phyloP scores from a whole-genome alignment of 129 eudicot genomes.

The Logfia minima region DNA sequence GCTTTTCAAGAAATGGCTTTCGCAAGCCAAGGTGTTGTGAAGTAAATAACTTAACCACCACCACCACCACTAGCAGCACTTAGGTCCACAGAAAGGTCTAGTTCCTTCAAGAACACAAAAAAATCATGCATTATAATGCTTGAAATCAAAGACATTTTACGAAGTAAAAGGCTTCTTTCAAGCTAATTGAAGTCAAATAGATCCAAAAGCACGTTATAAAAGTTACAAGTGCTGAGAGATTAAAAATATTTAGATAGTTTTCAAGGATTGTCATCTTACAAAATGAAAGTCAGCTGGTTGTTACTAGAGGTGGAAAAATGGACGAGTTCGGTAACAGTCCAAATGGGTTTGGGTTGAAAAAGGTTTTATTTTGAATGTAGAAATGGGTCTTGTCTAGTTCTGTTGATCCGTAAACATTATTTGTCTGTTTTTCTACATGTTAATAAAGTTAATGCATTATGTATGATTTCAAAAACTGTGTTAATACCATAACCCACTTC shows the following conservation, averaged over 20 bases:
- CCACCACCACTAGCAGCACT: constrained; percentile 91
- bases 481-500: neutral
- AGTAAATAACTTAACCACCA: constrained; percentile 31
- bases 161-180: neutral
- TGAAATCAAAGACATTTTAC: neutral
- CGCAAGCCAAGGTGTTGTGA: neutral
- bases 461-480: neutral
- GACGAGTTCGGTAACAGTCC: neutral
- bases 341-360: neutral
- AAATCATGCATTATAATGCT: constrained; percentile 9
- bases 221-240: neutral
- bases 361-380: neutral
- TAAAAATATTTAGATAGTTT: neutral
- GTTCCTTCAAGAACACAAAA: constrained; percentile 44
- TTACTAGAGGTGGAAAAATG: neutral
- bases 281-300: neutral
- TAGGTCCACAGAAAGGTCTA: constrained; percentile 80
- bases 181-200: neutral
- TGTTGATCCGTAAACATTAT: neutral
- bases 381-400: too few relatives aligned
- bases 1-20: neutral
- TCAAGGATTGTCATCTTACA: neutral
- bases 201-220: constrained; percentile 8
- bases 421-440: too few relatives aligned
- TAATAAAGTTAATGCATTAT: too few relatives aligned